Base-by-base conservation (phyloP, 179 eudicot species). In the Spinacia oleracea region DNA sequence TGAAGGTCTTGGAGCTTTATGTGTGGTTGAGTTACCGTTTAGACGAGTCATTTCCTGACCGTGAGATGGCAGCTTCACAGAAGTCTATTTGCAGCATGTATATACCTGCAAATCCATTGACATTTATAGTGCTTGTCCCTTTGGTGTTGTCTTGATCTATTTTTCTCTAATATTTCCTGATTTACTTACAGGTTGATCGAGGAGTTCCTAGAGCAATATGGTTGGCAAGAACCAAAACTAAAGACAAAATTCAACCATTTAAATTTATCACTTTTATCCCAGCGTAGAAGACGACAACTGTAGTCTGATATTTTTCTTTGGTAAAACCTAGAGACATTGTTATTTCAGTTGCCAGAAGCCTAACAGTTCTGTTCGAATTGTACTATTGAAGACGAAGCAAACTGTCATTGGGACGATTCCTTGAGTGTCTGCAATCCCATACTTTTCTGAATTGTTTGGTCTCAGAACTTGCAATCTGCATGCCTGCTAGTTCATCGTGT, bases 1-100 rank as follows among this genome's bases (percentile, higher is more conserved):
- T 83, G 85, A 82, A 96, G 99, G 99, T 96, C 76, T 80, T 96
- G 89, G 98, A 96, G 84, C 91, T 93, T 77, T 96, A 96, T 81
- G 99, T 93, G 53, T 96, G 99, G 99, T 80, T 96, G 83, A 86
- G 97, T 84, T 96, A 78, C 80, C 97, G 93, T 73, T 55, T 91
- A 74, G 96, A 93, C 50, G 97, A 96, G 20, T 82, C 97, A 56
- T 96, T 96, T 80, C 99, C 98, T 9, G 98, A 96, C 84, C 97
- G 84, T 32, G 96, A 93, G 77, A 80, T 96, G 72, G 99, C 99
- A 46, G 83, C 98, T 67, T 87, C 93, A 29, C 99, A 96, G 86
- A 96, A 93, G 87, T 85, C 93, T 69, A 82, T 96, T 64, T 96
- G 99, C 86, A 91, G 97, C 97, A 84, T 89, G 99, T 95, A 81